These are phyloP conservation scores for Brassica balearica DNA, from an alignment of 441 rosid species.

Conservation along the genomic window DNA sequence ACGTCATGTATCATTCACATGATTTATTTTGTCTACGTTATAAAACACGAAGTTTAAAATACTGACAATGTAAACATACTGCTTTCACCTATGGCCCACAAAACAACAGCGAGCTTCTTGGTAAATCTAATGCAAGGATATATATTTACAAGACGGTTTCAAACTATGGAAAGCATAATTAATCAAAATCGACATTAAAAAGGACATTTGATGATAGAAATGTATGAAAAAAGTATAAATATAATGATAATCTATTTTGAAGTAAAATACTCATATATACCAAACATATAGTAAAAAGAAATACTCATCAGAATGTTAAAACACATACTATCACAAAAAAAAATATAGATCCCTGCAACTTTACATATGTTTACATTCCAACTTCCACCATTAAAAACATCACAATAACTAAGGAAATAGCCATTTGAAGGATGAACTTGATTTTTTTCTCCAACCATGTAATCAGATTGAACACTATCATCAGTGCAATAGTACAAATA, in stretches of 20 bases:
- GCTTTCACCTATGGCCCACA: not conserved
- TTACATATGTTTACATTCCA: not conserved
- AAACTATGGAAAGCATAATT: not conserved
- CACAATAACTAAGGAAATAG: not conserved
- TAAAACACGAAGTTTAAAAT: not conserved
- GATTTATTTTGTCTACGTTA: not conserved
- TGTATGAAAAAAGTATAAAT: not conserved
- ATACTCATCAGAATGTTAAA: too few species aligned
- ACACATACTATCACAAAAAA: too few species aligned
- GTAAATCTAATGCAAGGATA: not conserved
- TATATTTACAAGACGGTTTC: not conserved
- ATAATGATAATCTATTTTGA: not conserved
- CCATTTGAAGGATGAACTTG: not conserved
- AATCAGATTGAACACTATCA: not conserved
- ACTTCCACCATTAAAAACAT: not conserved
- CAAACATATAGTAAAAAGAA: too few species aligned
- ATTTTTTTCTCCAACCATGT: not conserved
- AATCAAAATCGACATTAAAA: not conserved
- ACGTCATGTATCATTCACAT: not conserved
- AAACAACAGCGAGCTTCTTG: slow-evolving; percentile 1
- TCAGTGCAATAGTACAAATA: not conserved
- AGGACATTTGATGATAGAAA: not conserved
- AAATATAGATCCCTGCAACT: not conserved
- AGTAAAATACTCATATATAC: not conserved
- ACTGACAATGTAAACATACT: not conserved